Evolutionary conservation across 83 land plant genomes (phyloP).

Genomic region (Thuja plicata): DNA sequence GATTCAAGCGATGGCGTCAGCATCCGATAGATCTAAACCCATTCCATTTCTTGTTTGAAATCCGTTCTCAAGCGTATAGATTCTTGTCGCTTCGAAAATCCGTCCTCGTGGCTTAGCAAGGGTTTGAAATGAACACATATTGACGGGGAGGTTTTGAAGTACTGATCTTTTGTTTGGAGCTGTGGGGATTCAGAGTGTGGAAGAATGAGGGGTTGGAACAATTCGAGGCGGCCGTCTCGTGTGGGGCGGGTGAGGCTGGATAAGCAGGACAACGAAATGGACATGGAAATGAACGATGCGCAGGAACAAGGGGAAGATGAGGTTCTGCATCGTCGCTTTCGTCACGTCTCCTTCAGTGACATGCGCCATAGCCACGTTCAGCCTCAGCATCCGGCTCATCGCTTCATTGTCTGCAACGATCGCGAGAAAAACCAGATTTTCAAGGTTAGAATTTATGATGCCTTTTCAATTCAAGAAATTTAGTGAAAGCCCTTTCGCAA

Average conservation of each 20-base stretch:
- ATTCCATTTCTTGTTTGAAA: background rate
- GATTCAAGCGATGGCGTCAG: background rate
- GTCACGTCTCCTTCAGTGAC: background rate
- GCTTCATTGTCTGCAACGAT: slow-evolving; percentile 73
- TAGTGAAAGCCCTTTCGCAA: background rate
- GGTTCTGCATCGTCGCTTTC: background rate
- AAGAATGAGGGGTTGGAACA: slow-evolving; percentile 1
- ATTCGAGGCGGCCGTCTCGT: slow-evolving; percentile 3
- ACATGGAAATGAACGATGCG: background rate
- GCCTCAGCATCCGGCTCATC: slow-evolving; percentile 59
- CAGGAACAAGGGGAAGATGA: background rate
- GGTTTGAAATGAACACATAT: background rate
- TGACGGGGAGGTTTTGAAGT: background rate
- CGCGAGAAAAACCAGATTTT: slow-evolving; percentile 54
- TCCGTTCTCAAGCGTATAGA: background rate
- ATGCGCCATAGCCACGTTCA: slow-evolving; percentile 54
- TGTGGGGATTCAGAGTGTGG: background rate
- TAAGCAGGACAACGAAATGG: background rate
- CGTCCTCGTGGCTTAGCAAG: background rate
- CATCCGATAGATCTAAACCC: background rate
- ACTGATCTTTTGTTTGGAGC: background rate
- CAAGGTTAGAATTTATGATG: slow-evolving; percentile 42
- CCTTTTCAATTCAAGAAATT: background rate
- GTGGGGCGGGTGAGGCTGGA: background rate
- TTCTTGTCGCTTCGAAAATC: background rate